Conservation (phyloP, 2,329 filamentous ascomycete species). For the Cytospora mali region DNA sequence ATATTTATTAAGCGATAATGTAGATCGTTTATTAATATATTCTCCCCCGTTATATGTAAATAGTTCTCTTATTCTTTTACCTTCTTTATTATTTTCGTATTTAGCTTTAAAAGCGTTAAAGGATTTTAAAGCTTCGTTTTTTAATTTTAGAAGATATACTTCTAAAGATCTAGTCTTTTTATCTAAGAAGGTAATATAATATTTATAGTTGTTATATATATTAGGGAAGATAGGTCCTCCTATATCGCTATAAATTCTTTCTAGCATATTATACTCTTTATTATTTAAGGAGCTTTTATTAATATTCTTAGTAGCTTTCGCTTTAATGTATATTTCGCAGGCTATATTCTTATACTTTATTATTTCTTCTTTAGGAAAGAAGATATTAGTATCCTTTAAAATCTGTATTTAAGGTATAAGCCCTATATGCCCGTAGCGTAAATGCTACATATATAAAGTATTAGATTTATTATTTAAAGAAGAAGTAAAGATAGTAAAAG, state of each 20-base stretch:
- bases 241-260: conserved; percentile 8
- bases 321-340: neutral
- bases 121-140: conserved; percentile 6
- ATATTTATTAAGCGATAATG: neutral
- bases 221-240: neutral
- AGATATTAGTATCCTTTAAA: no score
- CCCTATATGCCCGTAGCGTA: no score
- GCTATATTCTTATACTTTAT: neutral
- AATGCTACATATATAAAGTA: no score
- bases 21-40: conserved; percentile 18
- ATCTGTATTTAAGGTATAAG: no score
- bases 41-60: conserved; percentile 9
- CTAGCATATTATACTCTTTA: conserved; percentile 5
- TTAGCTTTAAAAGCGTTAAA: conserved; percentile 8
- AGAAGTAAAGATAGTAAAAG: no score
- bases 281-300: neutral
- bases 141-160: conserved; percentile 2
- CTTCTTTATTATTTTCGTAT: conserved; percentile 17
- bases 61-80: conserved; percentile 5
- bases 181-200: conserved; percentile 20
- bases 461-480: no score
- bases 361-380: neutral
- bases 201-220: conserved; percentile 16
- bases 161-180: neutral
- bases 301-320: neutral